Percentiles rank a stretch among this genome's conserved stretches.
These are phyloP conservation scores for Cercospora sesami DNA, from an alignment of 2,329 filamentous ascomycete species.

Conservation along the genomic window DNA sequence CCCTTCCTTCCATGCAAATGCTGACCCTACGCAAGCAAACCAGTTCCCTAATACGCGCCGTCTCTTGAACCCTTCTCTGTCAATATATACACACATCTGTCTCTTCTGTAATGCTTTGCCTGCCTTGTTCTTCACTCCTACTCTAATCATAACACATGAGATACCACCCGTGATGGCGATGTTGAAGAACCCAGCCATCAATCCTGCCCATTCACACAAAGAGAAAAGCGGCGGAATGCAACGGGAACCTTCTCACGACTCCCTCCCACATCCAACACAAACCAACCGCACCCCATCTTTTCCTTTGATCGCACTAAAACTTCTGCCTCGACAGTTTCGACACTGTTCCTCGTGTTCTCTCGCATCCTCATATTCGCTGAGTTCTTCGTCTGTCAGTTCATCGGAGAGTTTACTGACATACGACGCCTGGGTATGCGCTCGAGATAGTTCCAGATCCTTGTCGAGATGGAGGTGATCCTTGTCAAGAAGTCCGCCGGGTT, in stretches of 20 bases:
- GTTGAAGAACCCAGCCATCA: not conserved
- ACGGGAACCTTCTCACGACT: not conserved
- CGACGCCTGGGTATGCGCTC: conserved; percentile 41
- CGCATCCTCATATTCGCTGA: conserved; percentile 48
- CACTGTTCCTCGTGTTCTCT: conserved; percentile 47
- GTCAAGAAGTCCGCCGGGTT: not conserved
- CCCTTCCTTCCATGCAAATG: not conserved
- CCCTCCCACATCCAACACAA: conserved; percentile 1
- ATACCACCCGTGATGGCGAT: not conserved
- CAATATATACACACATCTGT: not conserved
- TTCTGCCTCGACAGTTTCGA: conserved; percentile 57
- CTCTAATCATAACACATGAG: not conserved
- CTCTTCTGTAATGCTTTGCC: not conserved
- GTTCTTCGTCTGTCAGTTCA: conserved; percentile 49
- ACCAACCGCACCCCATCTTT: conserved; percentile 58
- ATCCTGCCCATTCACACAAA: too few relatives aligned
- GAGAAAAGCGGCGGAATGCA: too few relatives aligned
- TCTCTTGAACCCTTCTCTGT: not conserved
- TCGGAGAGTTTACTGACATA: conserved; percentile 59
- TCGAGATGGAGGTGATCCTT: not conserved
- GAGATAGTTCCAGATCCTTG: conserved; percentile 32
- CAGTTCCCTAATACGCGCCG: not conserved
- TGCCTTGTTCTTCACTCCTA: not conserved
- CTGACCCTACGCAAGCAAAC: not conserved
- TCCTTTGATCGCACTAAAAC: conserved; percentile 62